Evolutionary conservation across 768 basidiomycete genomes (phyloP), one percentile per base, ranked within the genome.

Genomic region (Lentinus tigrinus): DNA sequence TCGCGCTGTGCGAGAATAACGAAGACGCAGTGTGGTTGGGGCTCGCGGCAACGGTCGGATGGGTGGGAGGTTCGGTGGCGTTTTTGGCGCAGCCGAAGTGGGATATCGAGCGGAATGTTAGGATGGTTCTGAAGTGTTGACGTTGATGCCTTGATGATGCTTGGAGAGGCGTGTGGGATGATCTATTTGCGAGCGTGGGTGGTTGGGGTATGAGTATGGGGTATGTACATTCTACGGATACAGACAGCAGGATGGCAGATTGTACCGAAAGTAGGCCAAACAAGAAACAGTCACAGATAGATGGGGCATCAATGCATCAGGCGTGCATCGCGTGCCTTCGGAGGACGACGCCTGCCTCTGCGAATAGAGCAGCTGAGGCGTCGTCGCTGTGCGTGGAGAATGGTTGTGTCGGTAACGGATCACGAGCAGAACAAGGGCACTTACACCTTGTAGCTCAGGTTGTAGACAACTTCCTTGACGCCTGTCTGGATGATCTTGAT

Each of bases 401-500:
- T 54, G n/a, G n/a, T n/a, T n/a, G n/a, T n/a, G 3, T 60, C 51
- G 47, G 23, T 11, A 23, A 27, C 6, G 14, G 10, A 9, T 40
- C 24, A 34, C 36, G 39, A 9, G 37, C 14, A 54, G 39, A 39
- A 46, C n/a, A 36, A 38, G 9, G 24, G 8, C 26, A 39, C 90
- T 65, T 63, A 93, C 97, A 98, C 93, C 78, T 93, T 94, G 74
- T 99, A 99, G 51, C 87, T 86, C 54, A 98, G 75, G 70, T 95
- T 96, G 70, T 98, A 99, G 4, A 98, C 91, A 3, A 99, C 96
- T 56, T 87, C 88, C 58, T 83, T 87, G 19, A 98, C 89, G 0
- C 95, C 96, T 21, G 87, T 89, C 69, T 99, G 96, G 26, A 98
- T 95, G 63, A 98, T 98, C 72, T 98, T 98, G 73, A 98, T 87